Base-by-base conservation (phyloP, 2,329 filamentous ascomycete species). In the Neocatenulostroma microsporum region DNA sequence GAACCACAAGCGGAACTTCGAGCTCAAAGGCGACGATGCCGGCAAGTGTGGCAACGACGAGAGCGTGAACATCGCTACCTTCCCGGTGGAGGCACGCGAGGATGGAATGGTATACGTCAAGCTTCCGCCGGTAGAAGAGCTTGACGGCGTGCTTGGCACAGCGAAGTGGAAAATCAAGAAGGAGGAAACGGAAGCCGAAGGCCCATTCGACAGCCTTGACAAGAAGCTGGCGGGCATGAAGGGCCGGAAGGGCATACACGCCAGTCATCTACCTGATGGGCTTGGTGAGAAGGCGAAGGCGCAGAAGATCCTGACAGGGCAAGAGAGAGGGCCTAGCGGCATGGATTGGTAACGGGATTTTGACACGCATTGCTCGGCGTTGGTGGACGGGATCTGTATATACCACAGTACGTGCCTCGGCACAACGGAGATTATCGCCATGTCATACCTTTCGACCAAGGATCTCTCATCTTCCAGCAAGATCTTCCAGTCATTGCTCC, bases 1-100 rank as follows among this genome's bases (percentile, higher is more conserved):
- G 0, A 78, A 82, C 61, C 87, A 94, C 68, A 94, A 94, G 68
- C 78, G 85, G 48, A 94, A 94, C 64, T 94, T 82, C 59, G 78
- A 85, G 55, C 76, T 94, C 28, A 71, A 70, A 25, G 79, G 78
- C 27, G 66, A 70, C 20, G 65, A 76, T 34, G 72, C 75, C 0
- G 85, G 86, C 2, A 69, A 73, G 13, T 93, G 87, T 62, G 75
- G 72, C 35, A 89, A 81, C 55, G 86, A 94, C 58, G 69, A 73
- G 21, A 69, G 69, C 14, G 70, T 91, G 46, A 86, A 80, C 48
- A 88, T 94, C 51, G 85, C 86, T 3, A 88, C 82, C 0, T 94
- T 94, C 59, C 73, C 74, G 0, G 78, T 77, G 4, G 83, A 94
- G 60, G 81, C 81, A 56, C 68, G 85, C 9, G 71, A 70, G 0